Percentiles rank a stretch among this genome's conserved stretches.
Conservation (phyloP, 352 stramenopile species). For the Phytophthora cryptogea region DNA sequence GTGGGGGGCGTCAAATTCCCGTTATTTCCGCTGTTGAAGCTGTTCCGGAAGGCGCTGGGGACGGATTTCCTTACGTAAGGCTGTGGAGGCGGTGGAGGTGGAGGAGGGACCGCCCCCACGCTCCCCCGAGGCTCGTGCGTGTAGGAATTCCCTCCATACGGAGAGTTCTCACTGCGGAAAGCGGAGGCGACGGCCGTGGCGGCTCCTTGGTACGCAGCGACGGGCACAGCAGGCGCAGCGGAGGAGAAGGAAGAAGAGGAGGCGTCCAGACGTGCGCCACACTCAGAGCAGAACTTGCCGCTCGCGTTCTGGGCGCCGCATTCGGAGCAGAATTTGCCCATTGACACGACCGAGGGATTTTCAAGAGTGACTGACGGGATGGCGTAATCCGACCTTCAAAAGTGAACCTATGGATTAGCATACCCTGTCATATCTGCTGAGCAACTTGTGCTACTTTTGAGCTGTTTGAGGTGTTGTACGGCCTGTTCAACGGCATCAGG, state of each 20-base stretch:
- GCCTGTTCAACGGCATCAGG: too few relatives aligned
- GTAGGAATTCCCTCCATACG: conserved; percentile 23
- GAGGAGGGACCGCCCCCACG: not conserved
- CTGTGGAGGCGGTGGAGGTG: conserved; percentile 19
- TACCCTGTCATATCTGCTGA: too few relatives aligned
- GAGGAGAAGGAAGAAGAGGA: conserved; percentile 9
- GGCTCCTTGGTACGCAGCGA: conserved; percentile 26
- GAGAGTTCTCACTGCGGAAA: conserved; percentile 29
- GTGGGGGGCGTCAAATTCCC: conserved; percentile 15
- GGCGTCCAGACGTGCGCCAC: conserved; percentile 44
- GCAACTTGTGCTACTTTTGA: too few relatives aligned
- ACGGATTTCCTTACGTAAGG: conserved; percentile 23
- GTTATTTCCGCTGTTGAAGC: conserved; percentile 18
- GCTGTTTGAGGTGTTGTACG: too few relatives aligned
- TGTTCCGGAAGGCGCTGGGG: conserved; percentile 32
- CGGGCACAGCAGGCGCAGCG: conserved; percentile 19
- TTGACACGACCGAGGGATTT: conserved; percentile 4
- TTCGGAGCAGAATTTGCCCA: conserved; percentile 67
- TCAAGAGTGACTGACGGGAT: too few relatives aligned
- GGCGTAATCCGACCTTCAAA: too few relatives aligned
- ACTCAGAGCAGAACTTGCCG: conserved; percentile 73
- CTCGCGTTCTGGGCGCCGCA: conserved; percentile 53
- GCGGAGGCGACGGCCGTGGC: conserved; percentile 21
- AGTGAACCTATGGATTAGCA: too few relatives aligned
- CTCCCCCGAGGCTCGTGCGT: conserved; percentile 14